These are phyloP conservation scores for Backusella westeae DNA, from an alignment of 192 early-diverging fungal species.

Conservation along the genomic window DNA sequence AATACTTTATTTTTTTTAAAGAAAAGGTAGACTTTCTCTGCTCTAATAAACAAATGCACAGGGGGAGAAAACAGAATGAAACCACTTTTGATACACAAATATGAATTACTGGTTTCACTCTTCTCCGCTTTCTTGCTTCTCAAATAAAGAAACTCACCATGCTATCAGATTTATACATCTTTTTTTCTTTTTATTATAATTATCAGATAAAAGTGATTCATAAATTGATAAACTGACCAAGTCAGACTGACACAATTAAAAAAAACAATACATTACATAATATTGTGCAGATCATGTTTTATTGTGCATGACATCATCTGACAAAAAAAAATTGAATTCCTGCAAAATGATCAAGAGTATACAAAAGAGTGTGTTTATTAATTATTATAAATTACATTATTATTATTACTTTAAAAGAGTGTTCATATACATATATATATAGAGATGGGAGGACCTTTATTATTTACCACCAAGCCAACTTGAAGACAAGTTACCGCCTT, in stretches of 20 bases:
- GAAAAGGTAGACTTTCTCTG: background rate
- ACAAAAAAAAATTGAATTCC: too few species aligned
- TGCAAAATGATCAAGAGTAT: too few species aligned
- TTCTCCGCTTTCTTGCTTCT: background rate
- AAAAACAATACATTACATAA: background rate
- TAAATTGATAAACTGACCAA: too few species aligned
- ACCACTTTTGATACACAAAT: background rate
- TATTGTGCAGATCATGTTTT: background rate
- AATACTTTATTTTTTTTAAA: background rate
- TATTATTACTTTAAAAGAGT: background rate
- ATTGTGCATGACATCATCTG: background rate
- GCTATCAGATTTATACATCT: background rate
- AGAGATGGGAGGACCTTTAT: background rate
- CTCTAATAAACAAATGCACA: too few species aligned
- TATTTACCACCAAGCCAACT: conserved; percentile 21
- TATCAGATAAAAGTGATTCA: too few species aligned
- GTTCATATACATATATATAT: background rate
- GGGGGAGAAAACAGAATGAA: too few species aligned
- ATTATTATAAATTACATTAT: background rate
- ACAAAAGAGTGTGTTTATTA: too few species aligned
- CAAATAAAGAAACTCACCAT: background rate
- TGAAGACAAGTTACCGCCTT: conserved; percentile 12
- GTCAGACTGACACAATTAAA: too few species aligned
- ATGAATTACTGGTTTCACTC: background rate
- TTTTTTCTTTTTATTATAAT: too few species aligned